Evolutionary conservation across 2,329 filamentous ascomycete genomes (phyloP).

Genomic region (Tothia fuscella): DNA sequence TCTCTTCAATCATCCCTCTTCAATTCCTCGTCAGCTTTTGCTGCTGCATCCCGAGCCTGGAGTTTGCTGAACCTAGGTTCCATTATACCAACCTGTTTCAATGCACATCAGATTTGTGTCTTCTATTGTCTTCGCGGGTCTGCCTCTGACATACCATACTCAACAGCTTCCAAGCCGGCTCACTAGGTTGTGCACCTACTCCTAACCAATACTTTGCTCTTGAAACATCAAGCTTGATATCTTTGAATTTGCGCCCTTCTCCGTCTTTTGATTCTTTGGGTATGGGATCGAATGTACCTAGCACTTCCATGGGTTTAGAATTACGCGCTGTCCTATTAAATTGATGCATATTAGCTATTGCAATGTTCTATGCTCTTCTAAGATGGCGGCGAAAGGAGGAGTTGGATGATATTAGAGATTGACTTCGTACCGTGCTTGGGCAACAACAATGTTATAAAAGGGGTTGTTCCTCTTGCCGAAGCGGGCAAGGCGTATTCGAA

Average conservation of each 20-base stretch:
- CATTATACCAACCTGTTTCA: slow-evolving; percentile 9
- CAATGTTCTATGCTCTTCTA: no score
- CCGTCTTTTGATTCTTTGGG: slow-evolving; percentile 39
- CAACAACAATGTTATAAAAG: slow-evolving; percentile 95
- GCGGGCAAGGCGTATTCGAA: slow-evolving; percentile 86
- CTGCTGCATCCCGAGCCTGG: slow-evolving; percentile 4
- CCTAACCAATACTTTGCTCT: slow-evolving; percentile 93
- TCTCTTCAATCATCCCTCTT: no score
- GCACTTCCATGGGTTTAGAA: slow-evolving; percentile 83
- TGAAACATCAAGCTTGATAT: slow-evolving; percentile 72
- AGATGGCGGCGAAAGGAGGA: background rate
- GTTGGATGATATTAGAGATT: slow-evolving; percentile 1
- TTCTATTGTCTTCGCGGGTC: background rate
- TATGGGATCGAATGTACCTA: slow-evolving; percentile 54
- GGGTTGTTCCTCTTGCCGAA: slow-evolving; percentile 83
- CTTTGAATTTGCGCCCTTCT: slow-evolving; percentile 62
- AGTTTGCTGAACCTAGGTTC: slow-evolving; percentile 7
- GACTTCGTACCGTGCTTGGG: slow-evolving; percentile 65
- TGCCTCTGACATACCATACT: slow-evolving; percentile 11
- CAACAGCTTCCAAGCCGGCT: slow-evolving; percentile 40
- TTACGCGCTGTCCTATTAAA: slow-evolving; percentile 64
- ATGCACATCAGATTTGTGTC: background rate
- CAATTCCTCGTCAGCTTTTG: slow-evolving; percentile 8
- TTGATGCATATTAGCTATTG: no score
- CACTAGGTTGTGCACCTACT: slow-evolving; percentile 88